Evolutionary conservation across 495 filamentous ascomycete genomes (phyloP).

Genomic region (Hypoxylon cercidicola): DNA sequence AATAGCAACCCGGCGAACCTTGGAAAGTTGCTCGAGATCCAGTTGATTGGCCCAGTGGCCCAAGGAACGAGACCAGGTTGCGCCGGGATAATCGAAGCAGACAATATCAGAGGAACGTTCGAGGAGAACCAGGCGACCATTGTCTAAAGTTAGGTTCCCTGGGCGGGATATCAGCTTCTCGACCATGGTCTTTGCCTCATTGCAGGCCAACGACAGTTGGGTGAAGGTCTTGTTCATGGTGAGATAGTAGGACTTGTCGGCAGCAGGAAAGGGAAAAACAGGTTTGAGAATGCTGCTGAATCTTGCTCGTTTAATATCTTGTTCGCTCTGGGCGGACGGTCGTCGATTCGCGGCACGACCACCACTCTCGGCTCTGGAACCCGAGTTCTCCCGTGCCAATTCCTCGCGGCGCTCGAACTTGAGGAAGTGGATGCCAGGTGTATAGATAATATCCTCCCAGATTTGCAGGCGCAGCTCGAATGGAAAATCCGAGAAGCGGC

Average conservation of each 20-base stretch:
- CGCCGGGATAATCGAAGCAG: conserved; percentile 45
- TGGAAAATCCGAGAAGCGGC: conserved; percentile 36
- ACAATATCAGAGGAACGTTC: conserved; percentile 42
- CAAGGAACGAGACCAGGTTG: conserved; percentile 21
- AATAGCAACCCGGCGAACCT: conserved; percentile 43
- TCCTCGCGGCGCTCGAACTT: conserved; percentile 35
- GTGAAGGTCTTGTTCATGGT: conserved; percentile 39
- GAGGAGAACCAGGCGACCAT: conserved; percentile 37
- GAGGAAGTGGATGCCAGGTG: conserved; percentile 48
- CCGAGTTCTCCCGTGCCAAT: conserved; percentile 6
- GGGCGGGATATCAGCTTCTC: conserved; percentile 27
- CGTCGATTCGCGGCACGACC: conserved; percentile 8
- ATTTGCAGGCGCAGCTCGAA: conserved; percentile 44
- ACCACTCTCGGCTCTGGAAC: conserved; percentile 5
- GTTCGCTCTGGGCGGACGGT: not conserved
- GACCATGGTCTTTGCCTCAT: conserved; percentile 35
- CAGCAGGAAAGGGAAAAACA: conserved; percentile 28
- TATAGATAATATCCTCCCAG: conserved; percentile 40
- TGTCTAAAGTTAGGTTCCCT: conserved; percentile 40
- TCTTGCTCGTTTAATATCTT: conserved; percentile 9
- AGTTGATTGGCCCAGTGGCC: conserved; percentile 39
- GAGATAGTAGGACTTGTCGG: conserved; percentile 45
- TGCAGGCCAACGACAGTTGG: conserved; percentile 32
- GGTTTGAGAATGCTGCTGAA: conserved; percentile 37
- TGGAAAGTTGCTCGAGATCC: conserved; percentile 42